Base-by-base conservation (phyloP, 2,329 filamentous ascomycete species). In the Onygenales sp. region DNA sequence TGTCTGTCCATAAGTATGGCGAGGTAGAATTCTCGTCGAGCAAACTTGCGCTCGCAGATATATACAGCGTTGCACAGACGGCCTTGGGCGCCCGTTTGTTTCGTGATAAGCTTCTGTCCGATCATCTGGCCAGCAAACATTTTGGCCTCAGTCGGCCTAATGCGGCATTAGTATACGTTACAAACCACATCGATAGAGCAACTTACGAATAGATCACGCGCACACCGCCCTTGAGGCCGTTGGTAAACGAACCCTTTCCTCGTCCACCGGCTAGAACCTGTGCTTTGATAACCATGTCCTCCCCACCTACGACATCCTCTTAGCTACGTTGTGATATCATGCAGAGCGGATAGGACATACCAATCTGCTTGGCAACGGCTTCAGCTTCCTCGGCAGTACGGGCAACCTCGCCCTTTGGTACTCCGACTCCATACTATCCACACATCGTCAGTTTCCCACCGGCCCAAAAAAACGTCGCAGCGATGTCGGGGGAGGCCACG, bases 111-210 rank as follows among this genome's bases (percentile, higher is more conserved):
- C 78, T 96, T 96, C 79, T 98, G 92, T 70, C 93, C 93, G 75
- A 98, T 97, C 93, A 98, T 98, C 80, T 98, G 91, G 64, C 92
- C 83, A 64, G 93, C 92, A 72, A 98, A 95, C 84, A 97, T 95
- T 80, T 89, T 87, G 69, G 93, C 93, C 80, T 85, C 82, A 66
- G 90, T 91, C 56, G 93, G 89, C 57, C 81, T 84, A 56, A 50
- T 31, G 35, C 50, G 38, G 17, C 14, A 9, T 49, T 17, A 49
- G 46, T 10, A 49, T 41, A 41, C 4, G 33, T 50, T 9, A 9
- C 43, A 45, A 48, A 33, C 9, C 27, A 38, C 9, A 38, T 33
- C 36, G 39, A 35, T 10, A 35, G 39, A 43, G 36, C 7, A 41
- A 70, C 81, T 66, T 74, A 84, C 79, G 92, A 97, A 83, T 97